phyloP scores from a whole-genome alignment of 352 stramenopile species.

The Globisporangium splendens region DNA sequence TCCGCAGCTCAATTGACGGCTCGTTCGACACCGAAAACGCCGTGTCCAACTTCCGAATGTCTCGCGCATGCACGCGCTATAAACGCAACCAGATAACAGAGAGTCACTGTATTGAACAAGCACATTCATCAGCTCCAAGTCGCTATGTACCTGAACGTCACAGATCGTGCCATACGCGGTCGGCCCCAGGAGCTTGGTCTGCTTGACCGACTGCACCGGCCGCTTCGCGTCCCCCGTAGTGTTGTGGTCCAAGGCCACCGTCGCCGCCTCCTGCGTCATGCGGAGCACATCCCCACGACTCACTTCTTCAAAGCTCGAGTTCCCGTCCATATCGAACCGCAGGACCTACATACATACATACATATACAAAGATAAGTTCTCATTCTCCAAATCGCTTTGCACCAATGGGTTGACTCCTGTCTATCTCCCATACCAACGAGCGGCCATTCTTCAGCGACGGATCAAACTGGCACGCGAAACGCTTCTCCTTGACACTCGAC shows the following conservation, averaged over 20 bases:
- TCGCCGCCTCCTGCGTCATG: conserved; percentile 49
- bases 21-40: conserved; percentile 74
- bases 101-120: background rate
- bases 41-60: conserved; percentile 74
- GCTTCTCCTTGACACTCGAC: background rate
- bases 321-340: conserved; percentile 41
- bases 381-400: too few species aligned
- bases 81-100: conserved; percentile 6
- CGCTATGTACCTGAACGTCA: conserved; percentile 31
- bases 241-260: conserved; percentile 17
- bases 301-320: conserved; percentile 44
- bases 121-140: too few species aligned
- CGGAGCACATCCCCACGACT: conserved; percentile 52
- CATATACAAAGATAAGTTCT: too few species aligned
- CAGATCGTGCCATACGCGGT: conserved; percentile 31
- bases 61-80: conserved; percentile 66
- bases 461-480: conserved; percentile 40
- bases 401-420: too few species aligned
- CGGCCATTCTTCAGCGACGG: conserved; percentile 32
- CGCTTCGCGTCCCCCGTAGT: conserved; percentile 3
- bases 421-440: conserved; percentile 19
- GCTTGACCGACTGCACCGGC: conserved; percentile 1
- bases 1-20: conserved; percentile 68
- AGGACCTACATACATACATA: conserved; percentile 16
- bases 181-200: conserved; percentile 12